Conservation (phyloP, 495 filamentous ascomycete species). For the Aspergillus nidulans region DNA sequence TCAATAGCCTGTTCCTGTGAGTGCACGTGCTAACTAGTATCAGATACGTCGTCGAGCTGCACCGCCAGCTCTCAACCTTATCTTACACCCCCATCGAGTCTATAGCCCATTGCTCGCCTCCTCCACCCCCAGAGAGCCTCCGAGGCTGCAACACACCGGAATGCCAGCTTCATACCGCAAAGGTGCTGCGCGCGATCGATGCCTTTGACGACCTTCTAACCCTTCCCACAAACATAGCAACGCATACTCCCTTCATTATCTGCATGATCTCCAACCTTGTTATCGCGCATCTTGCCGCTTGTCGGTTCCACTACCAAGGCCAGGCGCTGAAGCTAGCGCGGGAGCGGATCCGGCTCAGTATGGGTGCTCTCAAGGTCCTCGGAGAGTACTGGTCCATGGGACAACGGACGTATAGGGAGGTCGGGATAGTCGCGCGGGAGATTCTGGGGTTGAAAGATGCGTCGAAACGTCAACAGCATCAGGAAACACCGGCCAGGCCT, state of each 20-base stretch:
- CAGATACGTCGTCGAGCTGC: slow-evolving; percentile 20
- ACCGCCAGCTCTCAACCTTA: slow-evolving; percentile 18
- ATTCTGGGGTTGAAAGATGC: slow-evolving; percentile 12
- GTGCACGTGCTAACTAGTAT: background rate
- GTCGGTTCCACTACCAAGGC: slow-evolving; percentile 15
- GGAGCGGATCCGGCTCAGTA: slow-evolving; percentile 18
- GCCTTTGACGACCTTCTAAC: slow-evolving; percentile 17
- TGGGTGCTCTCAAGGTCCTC: slow-evolving; percentile 20
- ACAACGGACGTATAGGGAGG: slow-evolving; percentile 17
- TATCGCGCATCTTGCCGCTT: slow-evolving; percentile 21
- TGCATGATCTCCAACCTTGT: slow-evolving; percentile 24
- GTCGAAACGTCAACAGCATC: background rate
- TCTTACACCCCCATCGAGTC: slow-evolving; percentile 16
- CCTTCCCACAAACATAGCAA: slow-evolving; percentile 17
- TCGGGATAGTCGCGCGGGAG: slow-evolving; percentile 20
- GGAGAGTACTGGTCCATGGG: slow-evolving; percentile 19
- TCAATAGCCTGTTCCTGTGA: background rate
- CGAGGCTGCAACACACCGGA: slow-evolving; percentile 9
- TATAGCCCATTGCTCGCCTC: slow-evolving; percentile 15
- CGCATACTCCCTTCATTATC: slow-evolving; percentile 20
- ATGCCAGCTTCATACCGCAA: slow-evolving; percentile 19
- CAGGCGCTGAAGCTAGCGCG: slow-evolving; percentile 9
- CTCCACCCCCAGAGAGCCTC: slow-evolving; percentile 7
- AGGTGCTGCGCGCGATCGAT: slow-evolving; percentile 15
- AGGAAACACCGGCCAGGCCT: no score